Evolutionary conservation across 2,329 filamentous ascomycete genomes (phyloP).

Genomic region (Arachnomyces sp.): DNA sequence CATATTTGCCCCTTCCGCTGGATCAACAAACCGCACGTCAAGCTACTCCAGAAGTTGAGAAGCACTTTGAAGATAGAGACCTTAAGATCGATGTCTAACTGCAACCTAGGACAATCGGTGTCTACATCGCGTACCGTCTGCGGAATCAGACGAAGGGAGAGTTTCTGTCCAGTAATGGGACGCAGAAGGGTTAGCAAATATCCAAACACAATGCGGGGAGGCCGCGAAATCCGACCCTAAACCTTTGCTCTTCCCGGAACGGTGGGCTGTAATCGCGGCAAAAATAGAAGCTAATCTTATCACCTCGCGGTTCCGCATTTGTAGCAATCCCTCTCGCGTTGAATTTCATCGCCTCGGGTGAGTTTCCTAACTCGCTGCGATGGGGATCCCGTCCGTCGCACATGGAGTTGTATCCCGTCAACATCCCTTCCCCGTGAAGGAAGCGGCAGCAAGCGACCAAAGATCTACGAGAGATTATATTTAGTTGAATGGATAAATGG

Average conservation of each 20-base stretch:
- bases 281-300: background rate
- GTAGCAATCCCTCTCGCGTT: constrained; percentile 70
- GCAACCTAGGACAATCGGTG: constrained; percentile 51
- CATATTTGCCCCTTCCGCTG: constrained; percentile 4
- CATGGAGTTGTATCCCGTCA: constrained; percentile 24
- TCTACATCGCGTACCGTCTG: constrained; percentile 48
- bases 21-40: background rate
- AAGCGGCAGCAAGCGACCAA: constrained; percentile 52
- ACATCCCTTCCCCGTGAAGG: constrained; percentile 21
- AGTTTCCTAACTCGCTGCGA: constrained; percentile 43
- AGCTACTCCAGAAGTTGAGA: too few relatives aligned
- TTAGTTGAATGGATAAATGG: too few relatives aligned
- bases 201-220: background rate
- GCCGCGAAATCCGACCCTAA: background rate
- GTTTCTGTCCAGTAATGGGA: constrained; percentile 68
- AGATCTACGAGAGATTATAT: too few relatives aligned
- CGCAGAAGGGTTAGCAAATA: constrained; percentile 65
- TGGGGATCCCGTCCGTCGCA: constrained; percentile 24
- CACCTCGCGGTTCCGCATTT: constrained; percentile 16
- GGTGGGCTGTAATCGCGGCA: too few relatives aligned
- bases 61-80: too few relatives aligned
- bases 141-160: constrained; percentile 59
- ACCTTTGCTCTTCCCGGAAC: constrained; percentile 1
- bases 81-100: constrained; percentile 4
- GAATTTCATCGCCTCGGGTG: constrained; percentile 87